Percentiles rank a stretch among this genome's conserved stretches.
Conservation (phyloP, 805 yeast species). For the Teunomyces tritomae region DNA sequence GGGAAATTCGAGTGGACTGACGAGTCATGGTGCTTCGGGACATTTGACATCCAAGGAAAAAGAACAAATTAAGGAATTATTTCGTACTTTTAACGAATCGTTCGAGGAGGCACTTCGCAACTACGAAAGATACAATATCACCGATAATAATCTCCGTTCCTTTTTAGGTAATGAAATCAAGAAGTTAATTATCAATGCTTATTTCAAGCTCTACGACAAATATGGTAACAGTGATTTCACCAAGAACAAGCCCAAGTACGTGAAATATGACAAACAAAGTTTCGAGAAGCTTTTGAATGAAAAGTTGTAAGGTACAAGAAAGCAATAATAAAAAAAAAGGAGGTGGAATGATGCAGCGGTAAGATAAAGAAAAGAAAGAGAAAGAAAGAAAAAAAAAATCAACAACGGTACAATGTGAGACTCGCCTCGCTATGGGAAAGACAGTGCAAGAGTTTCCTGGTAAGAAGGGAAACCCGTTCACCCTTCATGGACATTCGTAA, state of each 20-base stretch:
- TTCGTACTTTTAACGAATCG: conserved; percentile 74
- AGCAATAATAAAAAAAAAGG: too few species aligned
- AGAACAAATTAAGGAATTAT: conserved; percentile 81
- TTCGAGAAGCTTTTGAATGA: conserved; percentile 32
- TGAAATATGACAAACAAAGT: conserved; percentile 57
- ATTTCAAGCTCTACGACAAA: conserved; percentile 80
- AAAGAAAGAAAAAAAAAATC: too few species aligned
- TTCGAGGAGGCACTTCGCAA: conserved; percentile 74
- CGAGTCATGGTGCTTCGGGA: conserved; percentile 8
- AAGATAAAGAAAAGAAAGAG: background rate
- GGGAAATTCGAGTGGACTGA: conserved; percentile 10
- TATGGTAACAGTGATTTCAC: conserved; percentile 68
- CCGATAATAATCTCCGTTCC: conserved; percentile 63
- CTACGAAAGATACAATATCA: conserved; percentile 62
- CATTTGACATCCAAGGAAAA: conserved; percentile 61
- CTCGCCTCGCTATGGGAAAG: too few species aligned
- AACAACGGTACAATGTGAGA: background rate
- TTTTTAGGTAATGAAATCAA: conserved; percentile 70
- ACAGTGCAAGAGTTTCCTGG: background rate
- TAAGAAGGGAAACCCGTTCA: background rate
- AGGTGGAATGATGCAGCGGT: background rate
- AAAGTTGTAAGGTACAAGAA: conserved; percentile 5
- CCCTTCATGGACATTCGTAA: background rate
- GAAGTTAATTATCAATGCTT: conserved; percentile 73
- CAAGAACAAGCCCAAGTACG: conserved; percentile 67